phyloP scores from a whole-genome alignment of 108 stramenopile genomes.

The Nitzschia sp. region DNA sequence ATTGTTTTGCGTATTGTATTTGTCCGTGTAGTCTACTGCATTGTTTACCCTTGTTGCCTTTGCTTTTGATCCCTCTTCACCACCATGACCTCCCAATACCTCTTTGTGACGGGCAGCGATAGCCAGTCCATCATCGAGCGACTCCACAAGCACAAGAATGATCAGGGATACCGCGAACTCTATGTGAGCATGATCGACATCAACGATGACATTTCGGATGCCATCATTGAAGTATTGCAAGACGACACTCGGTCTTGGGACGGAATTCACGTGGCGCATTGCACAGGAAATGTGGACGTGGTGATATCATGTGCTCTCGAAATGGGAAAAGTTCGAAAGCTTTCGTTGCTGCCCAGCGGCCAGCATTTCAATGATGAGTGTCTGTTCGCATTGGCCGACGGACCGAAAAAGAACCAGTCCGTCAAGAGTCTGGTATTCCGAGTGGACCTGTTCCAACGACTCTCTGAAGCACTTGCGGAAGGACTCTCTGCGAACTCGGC shows the following conservation, averaged over 20 bases:
- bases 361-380: background rate
- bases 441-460: conserved; percentile 7
- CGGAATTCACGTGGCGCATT: conserved; percentile 16
- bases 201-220: background rate
- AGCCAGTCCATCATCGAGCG: conserved; percentile 5
- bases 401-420: background rate
- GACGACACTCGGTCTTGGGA: conserved; percentile 4
- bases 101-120: conserved; percentile 18
- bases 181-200: conserved; percentile 1
- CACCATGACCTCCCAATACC: conserved; percentile 9
- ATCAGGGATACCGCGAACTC: conserved; percentile 1
- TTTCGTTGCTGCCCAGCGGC: conserved; percentile 1
- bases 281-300: conserved; percentile 2
- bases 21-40: too few species aligned
- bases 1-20: too few species aligned
- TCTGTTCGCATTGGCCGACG: background rate
- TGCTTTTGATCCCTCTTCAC: background rate
- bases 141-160: background rate
- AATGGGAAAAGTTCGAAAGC: background rate
- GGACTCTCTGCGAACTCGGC: background rate
- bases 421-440: conserved; percentile 10
- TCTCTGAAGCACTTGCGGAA: conserved; percentile 2
- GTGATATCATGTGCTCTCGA: background rate
- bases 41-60: too few species aligned
- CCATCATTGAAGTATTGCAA: background rate